Base-by-base conservation (phyloP, 495 filamentous ascomycete genomes). In the Penicillium angulare region DNA sequence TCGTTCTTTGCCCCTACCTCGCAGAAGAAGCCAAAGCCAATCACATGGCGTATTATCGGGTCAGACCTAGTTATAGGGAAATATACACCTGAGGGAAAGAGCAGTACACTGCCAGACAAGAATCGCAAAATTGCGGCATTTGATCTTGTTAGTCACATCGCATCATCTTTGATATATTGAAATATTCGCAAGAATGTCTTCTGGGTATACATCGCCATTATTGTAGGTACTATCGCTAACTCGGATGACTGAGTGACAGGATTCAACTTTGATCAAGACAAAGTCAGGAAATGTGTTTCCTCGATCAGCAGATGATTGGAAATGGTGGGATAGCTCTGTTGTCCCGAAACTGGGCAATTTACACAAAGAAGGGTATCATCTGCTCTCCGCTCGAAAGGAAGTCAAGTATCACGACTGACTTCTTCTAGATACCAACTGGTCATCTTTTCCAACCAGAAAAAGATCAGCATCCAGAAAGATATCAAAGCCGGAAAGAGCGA, bases 1-100 rank as follows among this genome's bases (percentile, higher is more conserved):
- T 89, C 78, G 29, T 99, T 99, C 71, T 97, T 99, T 73, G 96
- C 85, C 0, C 91, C 93, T 1, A 63, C 77, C 0, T 96, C 90
- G 5, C 79, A 96, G 62, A 97, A 96, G 69, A 81, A 86, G 39
- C 90, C 88, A 4, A 86, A 90, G 24, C 82, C 79, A 29, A 82
- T 86, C 22, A 78, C 69, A n/a, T 97, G 95, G 90, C 73, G 78
- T 21, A 74, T 81, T 27, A 58, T 87, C 8, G 84, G 80, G 53
- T 84, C 76, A 9, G 90, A 83, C 15, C 65, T 97, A 6, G 75
- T 97, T 6, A 76, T 92, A n/a, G 93, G 83, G 23, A 86, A 81
- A 53, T 91, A 91, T 60, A 56, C 70, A 17, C 68, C 80, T 7
- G 71, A 72, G 53, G 21, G 64, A 47, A 21, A 35, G 23, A 40